phyloP scores from a whole-genome alignment of 2,329 filamentous ascomycete species.

The Sodiomyces alkalinus region DNA sequence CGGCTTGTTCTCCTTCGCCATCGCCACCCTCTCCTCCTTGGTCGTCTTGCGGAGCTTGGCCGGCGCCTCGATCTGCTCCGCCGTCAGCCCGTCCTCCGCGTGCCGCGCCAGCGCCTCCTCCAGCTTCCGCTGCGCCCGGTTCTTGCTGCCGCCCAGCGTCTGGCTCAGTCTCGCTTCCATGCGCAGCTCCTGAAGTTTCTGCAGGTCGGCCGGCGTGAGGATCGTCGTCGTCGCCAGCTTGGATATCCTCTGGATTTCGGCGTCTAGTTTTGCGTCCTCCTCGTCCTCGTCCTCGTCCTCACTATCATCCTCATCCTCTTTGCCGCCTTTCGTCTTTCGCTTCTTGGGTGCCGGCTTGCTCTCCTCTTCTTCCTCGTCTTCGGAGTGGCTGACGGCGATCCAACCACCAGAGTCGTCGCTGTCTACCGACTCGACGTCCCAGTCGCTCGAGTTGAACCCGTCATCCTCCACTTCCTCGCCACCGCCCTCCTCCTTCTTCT shows the following conservation, averaged over 20 bases:
- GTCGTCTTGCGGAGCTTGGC: constrained; percentile 68
- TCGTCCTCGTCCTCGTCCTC: constrained; percentile 20
- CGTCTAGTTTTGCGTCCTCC: constrained; percentile 26
- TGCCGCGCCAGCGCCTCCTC: constrained; percentile 43
- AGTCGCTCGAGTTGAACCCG: constrained; percentile 37
- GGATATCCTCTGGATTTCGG: constrained; percentile 36
- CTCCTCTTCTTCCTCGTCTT: constrained; percentile 58
- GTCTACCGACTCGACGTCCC: constrained; percentile 45
- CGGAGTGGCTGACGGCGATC: constrained; percentile 81
- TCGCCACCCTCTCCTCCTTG: constrained; percentile 76
- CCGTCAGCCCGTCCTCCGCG: constrained; percentile 76
- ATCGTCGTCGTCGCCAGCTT: constrained; percentile 86
- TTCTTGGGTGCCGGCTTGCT: constrained; percentile 39
- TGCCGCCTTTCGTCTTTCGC: constrained; percentile 15
- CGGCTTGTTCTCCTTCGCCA: constrained; percentile 70
- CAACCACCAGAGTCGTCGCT: constrained; percentile 69
- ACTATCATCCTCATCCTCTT: constrained; percentile 7
- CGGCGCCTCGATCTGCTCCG: constrained; percentile 80
- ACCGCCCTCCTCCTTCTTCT: constrained; percentile 44
- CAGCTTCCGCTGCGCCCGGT: constrained; percentile 28
- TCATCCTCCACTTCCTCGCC: constrained; percentile 47
- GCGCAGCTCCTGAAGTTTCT: constrained; percentile 81
- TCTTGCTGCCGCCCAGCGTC: constrained; percentile 26
- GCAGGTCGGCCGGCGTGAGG: constrained; percentile 88
- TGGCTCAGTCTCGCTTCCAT: constrained; percentile 57